Conservation (phyloP, 1,284 basidiomycete genomes). For the Megacollybia platyphylla region DNA sequence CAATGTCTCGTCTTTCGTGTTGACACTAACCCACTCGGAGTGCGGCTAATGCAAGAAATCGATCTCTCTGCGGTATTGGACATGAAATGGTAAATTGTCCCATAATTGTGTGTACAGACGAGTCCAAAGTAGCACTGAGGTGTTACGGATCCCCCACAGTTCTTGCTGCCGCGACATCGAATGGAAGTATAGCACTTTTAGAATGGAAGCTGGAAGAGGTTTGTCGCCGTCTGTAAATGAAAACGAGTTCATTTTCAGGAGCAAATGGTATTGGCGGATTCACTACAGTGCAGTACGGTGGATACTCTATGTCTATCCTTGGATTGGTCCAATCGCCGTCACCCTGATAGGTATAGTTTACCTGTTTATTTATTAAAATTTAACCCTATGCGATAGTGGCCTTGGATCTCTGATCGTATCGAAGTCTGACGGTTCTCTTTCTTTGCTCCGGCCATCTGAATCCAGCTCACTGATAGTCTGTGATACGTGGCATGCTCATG, state of each 20-base stretch:
- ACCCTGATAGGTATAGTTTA: slow-evolving; percentile 15
- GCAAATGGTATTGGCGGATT: slow-evolving; percentile 29
- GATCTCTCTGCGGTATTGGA: slow-evolving; percentile 80
- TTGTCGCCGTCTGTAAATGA: neutral
- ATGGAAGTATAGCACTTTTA: slow-evolving; percentile 62
- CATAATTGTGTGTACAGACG: neutral
- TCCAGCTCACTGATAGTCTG: slow-evolving; percentile 28
- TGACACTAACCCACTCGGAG: slow-evolving; percentile 13
- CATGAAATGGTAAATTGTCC: slow-evolving; percentile 68
- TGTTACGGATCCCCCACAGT: slow-evolving; percentile 36
- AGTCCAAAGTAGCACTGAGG: slow-evolving; percentile 24
- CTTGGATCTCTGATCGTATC: slow-evolving; percentile 62
- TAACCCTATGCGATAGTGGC: slow-evolving; percentile 19
- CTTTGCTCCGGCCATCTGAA: slow-evolving; percentile 38
- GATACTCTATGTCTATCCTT: slow-evolving; percentile 64
- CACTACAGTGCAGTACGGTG: slow-evolving; percentile 29
- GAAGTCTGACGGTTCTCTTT: slow-evolving; percentile 65
- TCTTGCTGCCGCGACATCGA: slow-evolving; percentile 72
- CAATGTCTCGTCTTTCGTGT: slow-evolving; percentile 61
- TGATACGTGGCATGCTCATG: slow-evolving; percentile 78
- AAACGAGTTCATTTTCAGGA: slow-evolving; percentile 18
- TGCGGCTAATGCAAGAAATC: slow-evolving; percentile 40
- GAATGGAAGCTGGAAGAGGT: slow-evolving; percentile 43
- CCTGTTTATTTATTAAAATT: neutral
- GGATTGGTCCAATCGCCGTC: slow-evolving; percentile 72